Evolutionary conservation across 495 filamentous ascomycete genomes (phyloP).

Genomic region (Penicillium diatomitis): DNA sequence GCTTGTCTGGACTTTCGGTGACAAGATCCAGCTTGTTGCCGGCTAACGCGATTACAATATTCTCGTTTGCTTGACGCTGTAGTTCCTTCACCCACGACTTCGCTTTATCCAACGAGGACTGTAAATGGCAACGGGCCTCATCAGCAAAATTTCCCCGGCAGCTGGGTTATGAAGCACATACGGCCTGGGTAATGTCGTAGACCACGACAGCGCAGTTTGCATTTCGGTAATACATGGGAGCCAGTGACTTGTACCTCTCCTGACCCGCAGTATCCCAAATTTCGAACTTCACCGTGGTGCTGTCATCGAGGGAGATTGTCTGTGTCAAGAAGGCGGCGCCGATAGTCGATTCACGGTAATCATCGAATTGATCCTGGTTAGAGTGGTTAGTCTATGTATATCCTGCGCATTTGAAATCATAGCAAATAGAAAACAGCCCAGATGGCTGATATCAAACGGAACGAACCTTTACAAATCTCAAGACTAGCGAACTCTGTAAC

Average conservation of each 20-base stretch:
- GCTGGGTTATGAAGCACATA: constrained; percentile 35
- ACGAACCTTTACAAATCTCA: constrained; percentile 90
- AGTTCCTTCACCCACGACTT: constrained; percentile 99
- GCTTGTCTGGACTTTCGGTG: constrained; percentile 81
- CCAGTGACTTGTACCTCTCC: constrained; percentile 95
- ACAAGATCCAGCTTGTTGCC: constrained; percentile 97
- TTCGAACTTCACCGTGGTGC: constrained; percentile 98
- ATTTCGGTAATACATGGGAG: constrained; percentile 99
- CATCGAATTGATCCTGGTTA: constrained; percentile 94
- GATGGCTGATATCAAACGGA: too few species aligned
- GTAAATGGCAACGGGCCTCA: constrained; percentile 1
- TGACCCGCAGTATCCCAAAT: constrained; percentile 99
- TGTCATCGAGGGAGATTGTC: constrained; percentile 94
- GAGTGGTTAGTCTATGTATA: constrained; percentile 2
- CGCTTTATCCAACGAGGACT: constrained; percentile 96
- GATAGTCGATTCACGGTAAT: constrained; percentile 98
- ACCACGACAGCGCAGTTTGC: constrained; percentile 98
- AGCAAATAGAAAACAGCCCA: too few species aligned
- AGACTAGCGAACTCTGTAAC: constrained; percentile 81
- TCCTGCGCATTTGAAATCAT: too few species aligned
- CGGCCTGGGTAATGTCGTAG: constrained; percentile 98
- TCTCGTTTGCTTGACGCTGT: constrained; percentile 97
- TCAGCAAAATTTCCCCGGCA: neutral
- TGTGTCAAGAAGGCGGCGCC: constrained; percentile 98
- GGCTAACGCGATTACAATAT: constrained; percentile 96